These are phyloP conservation scores for Populus davidiana DNA, from an alignment of 345 rosid genomes.

Conservation along the genomic window DNA sequence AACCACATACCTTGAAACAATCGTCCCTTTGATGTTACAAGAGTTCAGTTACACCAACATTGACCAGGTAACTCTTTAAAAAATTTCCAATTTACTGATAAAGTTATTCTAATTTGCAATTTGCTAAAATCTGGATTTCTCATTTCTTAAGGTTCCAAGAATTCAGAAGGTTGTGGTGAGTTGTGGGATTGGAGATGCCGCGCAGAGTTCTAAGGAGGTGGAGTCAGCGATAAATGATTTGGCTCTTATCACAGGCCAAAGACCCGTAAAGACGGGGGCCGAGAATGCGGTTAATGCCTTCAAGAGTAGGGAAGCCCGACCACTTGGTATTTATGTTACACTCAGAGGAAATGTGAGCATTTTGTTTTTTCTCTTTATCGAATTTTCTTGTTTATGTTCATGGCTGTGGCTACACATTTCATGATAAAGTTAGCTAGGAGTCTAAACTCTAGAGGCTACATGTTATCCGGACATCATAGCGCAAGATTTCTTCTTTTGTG, in stretches of 20 bases:
- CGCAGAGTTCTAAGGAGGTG: conserved; percentile 83
- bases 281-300: conserved; percentile 73
- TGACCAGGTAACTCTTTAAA: conserved; percentile 50
- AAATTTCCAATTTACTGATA: background rate
- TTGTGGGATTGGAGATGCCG: conserved; percentile 96
- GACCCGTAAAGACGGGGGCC: conserved; percentile 82
- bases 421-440: background rate
- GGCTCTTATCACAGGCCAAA: conserved; percentile 81
- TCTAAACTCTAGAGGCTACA: background rate
- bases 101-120: background rate
- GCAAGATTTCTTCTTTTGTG: background rate
- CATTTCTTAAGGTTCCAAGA: conserved; percentile 63
- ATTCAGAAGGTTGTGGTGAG: conserved; percentile 79
- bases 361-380: background rate
- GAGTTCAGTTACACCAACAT: conserved; percentile 80
- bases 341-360: conserved; percentile 81
- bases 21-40: conserved; percentile 72
- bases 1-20: conserved; percentile 67
- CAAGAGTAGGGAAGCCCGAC: conserved; percentile 90
- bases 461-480: background rate
- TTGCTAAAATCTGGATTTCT: conserved; percentile 5
- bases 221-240: conserved; percentile 80
- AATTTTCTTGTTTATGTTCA: background rate
- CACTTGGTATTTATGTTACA: conserved; percentile 85
- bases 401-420: background rate